A percentile compares a stretch with the other conserved stretches of the same genome.
Conservation (phyloP, 176 grass and related monocot genomes). For the Miscanthus lutarioriparius region DNA sequence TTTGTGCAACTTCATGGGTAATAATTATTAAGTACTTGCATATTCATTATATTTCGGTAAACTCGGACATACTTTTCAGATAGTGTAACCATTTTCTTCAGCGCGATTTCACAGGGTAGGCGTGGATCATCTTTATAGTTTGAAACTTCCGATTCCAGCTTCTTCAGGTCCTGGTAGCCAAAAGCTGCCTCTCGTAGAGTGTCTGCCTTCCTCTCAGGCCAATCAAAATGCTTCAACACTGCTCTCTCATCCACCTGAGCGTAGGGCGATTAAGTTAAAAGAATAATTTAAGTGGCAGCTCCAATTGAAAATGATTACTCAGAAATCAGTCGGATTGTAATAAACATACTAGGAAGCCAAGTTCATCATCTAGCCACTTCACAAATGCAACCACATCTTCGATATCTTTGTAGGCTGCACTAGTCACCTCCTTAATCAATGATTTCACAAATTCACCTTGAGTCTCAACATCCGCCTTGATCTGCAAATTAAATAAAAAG, state of each 20-base stretch:
- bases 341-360: slow-evolving; percentile 84
- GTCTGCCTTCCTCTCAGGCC: slow-evolving; percentile 98
- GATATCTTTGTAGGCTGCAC: slow-evolving; percentile 88
- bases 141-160: slow-evolving; percentile 82
- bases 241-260: slow-evolving; percentile 94
- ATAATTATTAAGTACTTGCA: background rate
- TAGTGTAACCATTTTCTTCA: slow-evolving; percentile 91
- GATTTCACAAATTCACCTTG: slow-evolving; percentile 99
- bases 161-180: slow-evolving; percentile 92
- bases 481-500: slow-evolving; percentile 49
- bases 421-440: slow-evolving; percentile 97
- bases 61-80: slow-evolving; percentile 76
- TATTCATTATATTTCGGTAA: slow-evolving; percentile 9
- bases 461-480: slow-evolving; percentile 97
- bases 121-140: slow-evolving; percentile 84
- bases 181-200: slow-evolving; percentile 94
- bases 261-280: slow-evolving; percentile 14
- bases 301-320: slow-evolving; percentile 27
- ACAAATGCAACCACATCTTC: slow-evolving; percentile 99
- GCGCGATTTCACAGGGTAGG: slow-evolving; percentile 78
- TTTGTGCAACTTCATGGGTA: background rate
- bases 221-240: slow-evolving; percentile 97
- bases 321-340: slow-evolving; percentile 17
- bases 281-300: slow-evolving; percentile 30
- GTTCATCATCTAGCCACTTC: slow-evolving; percentile 98